phyloP scores from a whole-genome alignment of 2,329 filamentous ascomycete genomes.

The Exophiala dermatitidis region DNA sequence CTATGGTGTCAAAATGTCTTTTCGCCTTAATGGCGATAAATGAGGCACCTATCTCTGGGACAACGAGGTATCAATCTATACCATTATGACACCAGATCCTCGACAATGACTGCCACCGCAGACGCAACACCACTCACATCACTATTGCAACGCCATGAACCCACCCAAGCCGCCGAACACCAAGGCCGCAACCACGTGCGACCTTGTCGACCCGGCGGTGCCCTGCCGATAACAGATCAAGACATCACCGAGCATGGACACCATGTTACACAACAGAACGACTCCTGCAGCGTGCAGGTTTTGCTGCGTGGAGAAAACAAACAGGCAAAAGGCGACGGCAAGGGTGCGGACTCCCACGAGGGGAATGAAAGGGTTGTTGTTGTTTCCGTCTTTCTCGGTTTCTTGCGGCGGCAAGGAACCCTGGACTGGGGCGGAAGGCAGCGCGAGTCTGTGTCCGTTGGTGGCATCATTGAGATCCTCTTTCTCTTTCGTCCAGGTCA shows the following conservation, averaged over 20 bases:
- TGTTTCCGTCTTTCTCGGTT: not conserved
- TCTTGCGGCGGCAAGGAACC: no score
- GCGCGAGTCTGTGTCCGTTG: no score
- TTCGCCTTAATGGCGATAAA: no score
- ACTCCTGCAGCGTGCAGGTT: not conserved
- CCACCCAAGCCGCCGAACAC: slow-evolving; percentile 1
- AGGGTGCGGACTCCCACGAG: slow-evolving; percentile 7
- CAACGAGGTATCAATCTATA: no score
- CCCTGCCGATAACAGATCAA: not conserved
- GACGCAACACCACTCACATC: no score
- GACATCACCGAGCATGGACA: slow-evolving; percentile 4
- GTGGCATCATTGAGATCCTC: no score
- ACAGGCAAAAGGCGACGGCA: slow-evolving; percentile 1
- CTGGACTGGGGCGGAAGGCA: no score
- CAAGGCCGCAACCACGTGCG: slow-evolving; percentile 1
- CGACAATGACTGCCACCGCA: no score
- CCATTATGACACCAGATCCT: no score
- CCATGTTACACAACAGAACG: slow-evolving; percentile 4
- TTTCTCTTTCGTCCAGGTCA: no score
- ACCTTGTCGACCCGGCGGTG: not conserved
- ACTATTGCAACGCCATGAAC: not conserved
- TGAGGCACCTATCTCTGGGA: no score
- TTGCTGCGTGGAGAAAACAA: not conserved
- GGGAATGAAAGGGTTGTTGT: slow-evolving; percentile 2
- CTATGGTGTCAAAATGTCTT: no score